Base-by-base conservation (phyloP, 805 yeast genomes). In the Pichia heedii region DNA sequence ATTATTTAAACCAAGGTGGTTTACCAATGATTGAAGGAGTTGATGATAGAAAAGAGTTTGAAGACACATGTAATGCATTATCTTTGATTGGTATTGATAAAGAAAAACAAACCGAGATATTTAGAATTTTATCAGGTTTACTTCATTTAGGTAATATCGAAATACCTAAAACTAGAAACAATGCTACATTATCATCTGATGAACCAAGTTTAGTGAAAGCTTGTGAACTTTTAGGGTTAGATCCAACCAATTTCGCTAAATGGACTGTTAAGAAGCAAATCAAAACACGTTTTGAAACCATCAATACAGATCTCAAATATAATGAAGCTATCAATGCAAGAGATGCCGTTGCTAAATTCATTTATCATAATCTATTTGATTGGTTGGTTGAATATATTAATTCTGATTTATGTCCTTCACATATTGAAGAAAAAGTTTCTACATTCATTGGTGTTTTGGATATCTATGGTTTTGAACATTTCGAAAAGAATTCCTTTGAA, bases 381-480 rank as follows among this genome's bases (percentile, higher is more conserved):
- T 90, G 98, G 98, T 75, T 90, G 47, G 97, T 89, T 21, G 79
- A 75, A 40, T 80, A 79, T 52, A 84, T 88, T 50, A 90, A 90
- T 62, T 62, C 73, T 20, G 95, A 87, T 57, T 73, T 90, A 56
- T 84, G 93, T 58, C 80, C 90, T 2, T 79, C 81, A 19, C 82
- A 77, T 37, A 76, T 86, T 30, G 73, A 70, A 34, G 67, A 69
- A 21, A 65, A 78, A 32, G 73, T 81, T 43, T 41, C 49, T 9
- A 38, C 47, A 4, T 93, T 90, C 55, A 90, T 90, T 56, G 98
- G 98, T 62, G 97, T 90, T 26, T 73, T 90, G 55, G 98, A 90
- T 81, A 90, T 90, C 54, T 90, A 90, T 59, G 98, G 98, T 21
- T 90, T 90, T 62, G 98, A 90, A 65, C 97, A 90, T 65, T 90